Base-by-base conservation (phyloP, 805 yeast species). In the Kregervanrija delftensis region DNA sequence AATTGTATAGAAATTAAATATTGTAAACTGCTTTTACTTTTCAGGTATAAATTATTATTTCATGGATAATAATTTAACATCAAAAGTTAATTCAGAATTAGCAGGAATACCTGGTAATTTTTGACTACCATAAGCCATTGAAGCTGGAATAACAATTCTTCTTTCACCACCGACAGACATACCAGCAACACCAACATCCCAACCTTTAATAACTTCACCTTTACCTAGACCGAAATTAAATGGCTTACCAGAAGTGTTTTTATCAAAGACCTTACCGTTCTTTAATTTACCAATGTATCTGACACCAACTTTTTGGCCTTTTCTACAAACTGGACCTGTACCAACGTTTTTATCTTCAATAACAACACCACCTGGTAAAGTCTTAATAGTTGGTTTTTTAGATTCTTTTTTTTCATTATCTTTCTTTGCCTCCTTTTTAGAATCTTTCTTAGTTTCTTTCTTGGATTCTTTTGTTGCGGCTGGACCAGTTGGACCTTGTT, bases 121-220 rank as follows among this genome's bases (percentile, higher is more conserved):
- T 72, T 86, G 83, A 60, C 84, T 84, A 54, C 99, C 99, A 71
- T 93, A 93, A 46, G 96, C 99, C 81, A 86, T 86, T 60, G 90
- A 79, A 44, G 99, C 83, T 58, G 99, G 99, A 56, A 93, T 88
- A 49, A 88, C 78, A 55, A 93, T 88, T 74, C 98, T 83, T 78
- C 99, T 90, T 77, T 93, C 99, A 64, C 98, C 98, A 61, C 96
- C 96, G 63, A 87, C 95, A 46, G 95, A 81, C 97, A 93, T 90
- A 65, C 98, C 98, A 48, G 91, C 89, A 59, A 93, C 93, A 76
- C 99, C 99, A 61, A 91, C 77, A 65, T 93, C 99, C 87, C 96
- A 93, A 54, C 98, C 99, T 69, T 87, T 87, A 75, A 93, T 93
- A 57, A 95, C 97, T 72, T 93, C 99, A 64, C 98, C 99, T 67